phyloP scores from a whole-genome alignment of 768 basidiomycete genomes.

The Trametes maxima region DNA sequence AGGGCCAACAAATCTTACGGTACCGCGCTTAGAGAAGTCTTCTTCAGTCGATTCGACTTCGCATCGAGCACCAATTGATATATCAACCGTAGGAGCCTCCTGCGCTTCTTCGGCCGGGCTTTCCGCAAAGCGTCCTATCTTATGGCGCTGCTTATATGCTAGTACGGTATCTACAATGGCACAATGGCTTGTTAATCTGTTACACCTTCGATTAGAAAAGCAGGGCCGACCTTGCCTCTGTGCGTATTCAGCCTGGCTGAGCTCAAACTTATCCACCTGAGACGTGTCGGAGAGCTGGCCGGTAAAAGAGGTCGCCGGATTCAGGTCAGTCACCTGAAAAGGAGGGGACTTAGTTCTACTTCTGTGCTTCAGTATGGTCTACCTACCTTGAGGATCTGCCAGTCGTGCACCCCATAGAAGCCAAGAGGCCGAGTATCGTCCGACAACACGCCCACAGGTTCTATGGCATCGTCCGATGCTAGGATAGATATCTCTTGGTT shows the following conservation, averaged over 20 bases:
- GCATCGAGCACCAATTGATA: conserved; percentile 75
- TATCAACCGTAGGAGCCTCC: conserved; percentile 42
- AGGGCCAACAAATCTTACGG: conserved; percentile 80
- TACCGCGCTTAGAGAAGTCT: conserved; percentile 76
- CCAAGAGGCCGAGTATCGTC: conserved; percentile 73
- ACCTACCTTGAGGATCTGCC: conserved; percentile 80
- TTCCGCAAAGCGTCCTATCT: conserved; percentile 86
- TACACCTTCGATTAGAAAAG: too few species aligned
- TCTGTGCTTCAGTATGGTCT: neutral
- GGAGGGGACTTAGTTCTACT: neutral
- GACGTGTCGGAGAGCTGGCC: conserved; percentile 86
- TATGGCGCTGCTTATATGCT: conserved; percentile 83
- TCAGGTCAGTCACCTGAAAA: conserved; percentile 68
- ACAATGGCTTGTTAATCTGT: conserved; percentile 5
- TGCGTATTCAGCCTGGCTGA: conserved; percentile 81
- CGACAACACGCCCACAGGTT: conserved; percentile 54
- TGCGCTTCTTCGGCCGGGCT: conserved; percentile 41
- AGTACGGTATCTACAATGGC: conserved; percentile 74
- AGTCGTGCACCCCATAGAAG: conserved; percentile 73
- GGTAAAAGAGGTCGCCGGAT: conserved; percentile 74
- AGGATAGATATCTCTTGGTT: conserved; percentile 72
- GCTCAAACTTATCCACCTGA: conserved; percentile 91
- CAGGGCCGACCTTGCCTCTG: conserved; percentile 65
- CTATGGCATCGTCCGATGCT: conserved; percentile 54
- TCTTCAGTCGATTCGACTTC: conserved; percentile 75